Evolutionary conservation across 2,329 filamentous ascomycete genomes (phyloP), one percentile per base, ranked within the genome.

Genomic region (Microsporum ferrugineum): DNA sequence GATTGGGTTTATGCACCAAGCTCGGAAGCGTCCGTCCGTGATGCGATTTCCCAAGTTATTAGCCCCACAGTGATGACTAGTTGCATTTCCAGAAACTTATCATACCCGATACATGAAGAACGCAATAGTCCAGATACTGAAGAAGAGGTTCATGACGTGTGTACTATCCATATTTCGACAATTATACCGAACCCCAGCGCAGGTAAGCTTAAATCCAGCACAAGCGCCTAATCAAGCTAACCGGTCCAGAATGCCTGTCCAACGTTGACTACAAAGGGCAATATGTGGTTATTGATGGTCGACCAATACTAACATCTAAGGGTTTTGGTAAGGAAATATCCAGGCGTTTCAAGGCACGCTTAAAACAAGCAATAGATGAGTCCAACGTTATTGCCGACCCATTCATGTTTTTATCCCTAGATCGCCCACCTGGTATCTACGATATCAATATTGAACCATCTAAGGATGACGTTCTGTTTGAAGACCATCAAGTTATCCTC

Each of bases 361-460:
- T 84, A 3, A 78, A 75, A 34, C 72, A 3, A 67, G 60, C 43
- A 31, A 17, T 36, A 23, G 31, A 47, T 17, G 8, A 29, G 12
- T 6, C 5, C 10, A 45, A 4, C 31, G 2, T 34, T 17, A 60
- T 78, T 45, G 78, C 76, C 36, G 78, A 84, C 57, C 81, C 82
- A 0, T 85, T 86, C 66, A 66, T 85, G 8, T 80, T 74, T 63
- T 67, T 86, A 58, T 78, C 81, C 38, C 76, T 86, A 6, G 66
- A 67, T 1, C 86, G 83, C 68, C 79, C 79, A 1, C 66, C 68
- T 7, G 79, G 76, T 5, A 79, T 75, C 49, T 86, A 86, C 67
- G 84, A 86, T 70, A 76, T 79, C 3, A 86, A 86, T 63, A 73
- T 86, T 39, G 84, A 87, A 66, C 83, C 84, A 2, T 78, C 80